These are phyloP conservation scores for Phytophthora meadii DNA, from an alignment of 352 stramenopile genomes.

Conservation along the genomic window DNA sequence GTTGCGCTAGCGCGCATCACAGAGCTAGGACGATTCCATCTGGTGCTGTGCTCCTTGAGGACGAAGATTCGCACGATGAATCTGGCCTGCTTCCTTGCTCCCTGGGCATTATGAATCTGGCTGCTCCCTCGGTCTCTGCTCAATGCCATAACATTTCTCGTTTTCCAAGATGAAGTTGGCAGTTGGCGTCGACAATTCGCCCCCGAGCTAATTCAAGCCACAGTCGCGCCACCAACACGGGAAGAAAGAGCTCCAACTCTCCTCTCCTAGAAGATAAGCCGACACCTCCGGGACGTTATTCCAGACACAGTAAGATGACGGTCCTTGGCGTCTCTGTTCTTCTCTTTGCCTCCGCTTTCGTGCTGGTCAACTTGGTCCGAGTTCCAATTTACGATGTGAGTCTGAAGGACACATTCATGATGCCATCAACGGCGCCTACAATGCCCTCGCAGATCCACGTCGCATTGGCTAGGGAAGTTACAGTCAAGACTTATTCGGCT, in stretches of 20 bases:
- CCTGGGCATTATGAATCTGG: neutral
- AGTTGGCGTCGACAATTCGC: conserved; percentile 27
- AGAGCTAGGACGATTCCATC: conserved; percentile 17
- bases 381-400: conserved; percentile 38
- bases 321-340: conserved; percentile 21
- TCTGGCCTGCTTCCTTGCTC: conserved; percentile 1
- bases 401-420: conserved; percentile 1
- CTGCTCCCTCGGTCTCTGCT: no score
- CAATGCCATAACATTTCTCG: neutral
- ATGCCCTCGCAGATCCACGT: conserved; percentile 56
- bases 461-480: conserved; percentile 46
- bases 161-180: conserved; percentile 23
- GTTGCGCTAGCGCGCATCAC: conserved; percentile 25
- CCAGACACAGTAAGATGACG: conserved; percentile 21
- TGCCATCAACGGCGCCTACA: conserved; percentile 9
- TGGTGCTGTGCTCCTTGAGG: conserved; percentile 10
- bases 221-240: conserved; percentile 19
- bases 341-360: conserved; percentile 27
- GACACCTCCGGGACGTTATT: conserved; percentile 7
- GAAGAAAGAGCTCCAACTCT: conserved; percentile 1
- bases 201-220: conserved; percentile 9
- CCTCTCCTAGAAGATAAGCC: conserved; percentile 11
- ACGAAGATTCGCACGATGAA: conserved; percentile 29
- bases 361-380: conserved; percentile 20
- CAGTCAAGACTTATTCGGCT: conserved; percentile 19